These are phyloP conservation scores for Yamadazyma sp. DNA, from an alignment of 805 yeast genomes.

Conservation along the genomic window DNA sequence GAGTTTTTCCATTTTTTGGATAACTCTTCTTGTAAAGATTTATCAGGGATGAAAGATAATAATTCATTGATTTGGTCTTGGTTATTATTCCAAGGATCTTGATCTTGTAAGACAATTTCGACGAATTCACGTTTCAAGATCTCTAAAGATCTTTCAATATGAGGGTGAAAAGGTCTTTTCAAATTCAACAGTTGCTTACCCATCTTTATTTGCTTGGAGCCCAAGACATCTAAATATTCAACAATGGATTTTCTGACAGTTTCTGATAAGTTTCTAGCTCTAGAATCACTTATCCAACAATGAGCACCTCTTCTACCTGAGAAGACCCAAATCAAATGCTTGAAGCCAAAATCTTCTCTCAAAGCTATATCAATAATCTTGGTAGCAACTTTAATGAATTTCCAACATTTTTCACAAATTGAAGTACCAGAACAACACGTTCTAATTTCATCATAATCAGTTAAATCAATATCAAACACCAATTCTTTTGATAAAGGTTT, in stretches of 20 bases:
- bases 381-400: slow-evolving; percentile 81
- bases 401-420: slow-evolving; percentile 92
- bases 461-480: slow-evolving; percentile 95
- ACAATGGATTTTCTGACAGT: slow-evolving; percentile 71
- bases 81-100: slow-evolving; percentile 76
- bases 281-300: slow-evolving; percentile 91
- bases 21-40: slow-evolving; percentile 50
- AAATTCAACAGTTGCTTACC: slow-evolving; percentile 53
- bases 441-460: slow-evolving; percentile 91
- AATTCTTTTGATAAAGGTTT: slow-evolving; percentile 82
- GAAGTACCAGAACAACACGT: slow-evolving; percentile 88
- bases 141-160: slow-evolving; percentile 70
- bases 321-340: slow-evolving; percentile 88
- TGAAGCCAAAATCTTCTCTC: slow-evolving; percentile 84
- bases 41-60: slow-evolving; percentile 61
- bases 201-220: slow-evolving; percentile 21
- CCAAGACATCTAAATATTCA: slow-evolving; percentile 77
- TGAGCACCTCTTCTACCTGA: slow-evolving; percentile 99
- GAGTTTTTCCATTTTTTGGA: slow-evolving; percentile 52
- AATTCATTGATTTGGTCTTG: slow-evolving; percentile 53
- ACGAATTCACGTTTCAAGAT: slow-evolving; percentile 62
- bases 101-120: slow-evolving; percentile 68
- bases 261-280: slow-evolving; percentile 77
- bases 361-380: slow-evolving; percentile 69
- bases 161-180: slow-evolving; percentile 88